Evolutionary conservation across 768 basidiomycete genomes (phyloP), one percentile per base, ranked within the genome.

Genomic region (Podaxis mareebaensis): DNA sequence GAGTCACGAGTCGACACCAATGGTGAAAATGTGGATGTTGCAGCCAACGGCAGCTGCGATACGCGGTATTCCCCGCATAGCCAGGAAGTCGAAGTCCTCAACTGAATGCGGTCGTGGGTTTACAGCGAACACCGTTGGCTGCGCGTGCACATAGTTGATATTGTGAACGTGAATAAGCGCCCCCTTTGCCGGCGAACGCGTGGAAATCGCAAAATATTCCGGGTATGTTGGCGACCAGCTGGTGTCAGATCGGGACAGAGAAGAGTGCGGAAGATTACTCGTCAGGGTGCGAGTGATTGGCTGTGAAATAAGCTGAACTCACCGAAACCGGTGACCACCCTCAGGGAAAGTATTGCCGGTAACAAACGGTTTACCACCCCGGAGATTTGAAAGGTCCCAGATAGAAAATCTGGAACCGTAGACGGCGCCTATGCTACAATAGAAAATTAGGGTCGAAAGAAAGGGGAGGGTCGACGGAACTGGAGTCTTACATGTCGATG

Each of bases 191-290:
- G 85, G 79, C 3, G 83, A 83, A 68, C 82, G 80, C 5, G 87
- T 81, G 7, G 90, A 87, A 59, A 93, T 85, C 42, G 89, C 92
- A 74, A 94, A 94, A 68, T 88, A 88, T 59, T 90, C 87, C 10
- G 90, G 82, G 71, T 84, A 85, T 15, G 90, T 89, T 24, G 82
- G 86, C 67, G 88, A 92, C 92, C 92, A 93, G 54, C 91, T 93
- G 42, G 61, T 22, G 61, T 58, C 26, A 65, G 51, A n/a, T 51
- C 12, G 26, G 8, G 8, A 28, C 12, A 39, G 49, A 55, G 48
- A 28, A 53, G 17, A 52, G 3, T 51, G 12, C 20, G 61, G 3
- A 53, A 57, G 8, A 42, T 30, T 13, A 36, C 40, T 36, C n/a
- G 28, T 60, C 22, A 63, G 62, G 30, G 60, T 63, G 54, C 60